Evolutionary conservation across 129 eudicot species (phyloP).

Genomic region (Pittosporum tobira): DNA sequence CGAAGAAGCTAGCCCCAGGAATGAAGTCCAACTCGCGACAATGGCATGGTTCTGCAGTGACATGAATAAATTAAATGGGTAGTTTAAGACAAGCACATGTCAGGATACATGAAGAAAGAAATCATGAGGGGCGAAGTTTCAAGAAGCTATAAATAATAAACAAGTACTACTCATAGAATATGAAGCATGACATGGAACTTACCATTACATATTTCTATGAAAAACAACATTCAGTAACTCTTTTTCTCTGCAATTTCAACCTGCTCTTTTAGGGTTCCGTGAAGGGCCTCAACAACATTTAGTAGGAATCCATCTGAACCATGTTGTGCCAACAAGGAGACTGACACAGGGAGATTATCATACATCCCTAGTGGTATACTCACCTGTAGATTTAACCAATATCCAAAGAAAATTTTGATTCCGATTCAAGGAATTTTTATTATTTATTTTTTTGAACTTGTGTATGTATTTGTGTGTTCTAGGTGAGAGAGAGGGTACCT

Average conservation of each 20-base stretch:
- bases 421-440: no score
- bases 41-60: no score
- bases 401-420: not conserved
- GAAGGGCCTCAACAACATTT: conserved; percentile 47
- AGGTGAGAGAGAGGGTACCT: conserved; percentile 32
- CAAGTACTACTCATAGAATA: no score
- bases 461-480: no score
- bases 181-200: not conserved
- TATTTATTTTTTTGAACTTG: no score
- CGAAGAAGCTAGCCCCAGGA: no score
- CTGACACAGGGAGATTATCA: conserved; percentile 73
- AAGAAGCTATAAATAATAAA: no score
- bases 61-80: no score
- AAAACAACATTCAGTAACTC: conserved; percentile 18
- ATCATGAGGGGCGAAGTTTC: no score
- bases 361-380: conserved; percentile 70
- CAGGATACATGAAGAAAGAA: no score
- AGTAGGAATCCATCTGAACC: conserved; percentile 77
- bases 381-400: conserved; percentile 34
- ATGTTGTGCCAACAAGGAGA: conserved; percentile 76
- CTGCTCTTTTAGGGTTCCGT: conserved; percentile 36
- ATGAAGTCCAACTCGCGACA: no score
- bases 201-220: not conserved
- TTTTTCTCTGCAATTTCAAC: conserved; percentile 28
- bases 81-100: no score